Base-by-base conservation (phyloP, 73 alveolate species). In the Tetrahymena elliotti region DNA sequence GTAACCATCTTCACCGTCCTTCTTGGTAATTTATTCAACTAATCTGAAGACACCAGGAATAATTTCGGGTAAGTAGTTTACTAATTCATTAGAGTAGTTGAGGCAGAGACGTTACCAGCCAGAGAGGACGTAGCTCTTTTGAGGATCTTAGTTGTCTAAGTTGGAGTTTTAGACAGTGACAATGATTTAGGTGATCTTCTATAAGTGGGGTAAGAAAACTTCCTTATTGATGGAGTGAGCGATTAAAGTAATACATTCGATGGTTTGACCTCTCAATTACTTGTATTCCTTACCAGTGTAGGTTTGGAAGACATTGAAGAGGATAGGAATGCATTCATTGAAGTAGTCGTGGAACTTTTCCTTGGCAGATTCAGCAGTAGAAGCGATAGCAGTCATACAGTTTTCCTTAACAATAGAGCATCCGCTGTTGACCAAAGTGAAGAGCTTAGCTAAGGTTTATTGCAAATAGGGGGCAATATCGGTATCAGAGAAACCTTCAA, bases 21-120 rank as follows among this genome's bases (percentile, higher is more conserved):
- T 97, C 33, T 95, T 94, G 24, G 94, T 96, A 95, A 96, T 96
- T 35, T 95, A 96, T 83, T 97, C 52, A 92, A 98, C 98, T 96
- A 97, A 96, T 41, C 95, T 33, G 97, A 97, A 97, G 93, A 98
- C 94, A 20, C 98, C 93, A 68, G 99, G 99, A 41, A 97, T 39
- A 53, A 98, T 94, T 35, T 94, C 97, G 3, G 93, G 95, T 33
- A 98, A 93, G 96, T 95, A 98, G 20, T 97, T 96, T 8, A 97
- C 96, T 92, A 98, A 97, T 52, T 97, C 97, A 41, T 96, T 93
- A 84, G 97, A 97, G 97, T 97, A 96, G 33, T 95, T 93, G 12
- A 98, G 93, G 83, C 97, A 95, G 53, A 98, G 96, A 97, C 99
- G 97, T 95, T 98, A 96, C 99, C 99, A 98, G 41, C 99, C 99